Evolutionary conservation across 2,329 filamentous ascomycete genomes (phyloP).

Genomic region (Fusarium sp.): DNA sequence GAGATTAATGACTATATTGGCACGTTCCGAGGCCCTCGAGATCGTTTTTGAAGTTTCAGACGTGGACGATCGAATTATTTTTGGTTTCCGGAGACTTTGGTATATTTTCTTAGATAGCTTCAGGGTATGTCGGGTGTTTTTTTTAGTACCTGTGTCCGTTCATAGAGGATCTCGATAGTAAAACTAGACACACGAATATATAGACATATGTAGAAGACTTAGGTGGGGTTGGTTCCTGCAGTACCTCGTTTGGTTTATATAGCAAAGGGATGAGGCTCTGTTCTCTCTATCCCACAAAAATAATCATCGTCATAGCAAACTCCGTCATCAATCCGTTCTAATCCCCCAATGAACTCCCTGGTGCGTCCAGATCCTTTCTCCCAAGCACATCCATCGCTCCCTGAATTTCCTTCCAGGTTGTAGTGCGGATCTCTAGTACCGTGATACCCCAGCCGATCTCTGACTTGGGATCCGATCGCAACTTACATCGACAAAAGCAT

Average conservation of each 20-base stretch:
- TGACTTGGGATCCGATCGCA: conserved; percentile 35
- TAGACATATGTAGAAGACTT: neutral
- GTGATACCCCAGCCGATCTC: conserved; percentile 41
- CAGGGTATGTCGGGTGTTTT: neutral
- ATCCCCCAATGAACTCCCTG: neutral
- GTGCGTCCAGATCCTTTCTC: conserved; percentile 44
- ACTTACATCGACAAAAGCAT: conserved; percentile 49
- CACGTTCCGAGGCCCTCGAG: too few relatives aligned
- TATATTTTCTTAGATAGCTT: neutral
- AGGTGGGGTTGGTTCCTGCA: neutral
- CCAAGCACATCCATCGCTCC: conserved; percentile 40
- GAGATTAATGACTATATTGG: too few relatives aligned
- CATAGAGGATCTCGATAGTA: neutral
- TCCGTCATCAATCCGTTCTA: neutral
- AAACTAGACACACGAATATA: neutral
- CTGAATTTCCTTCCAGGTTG: conserved; percentile 47
- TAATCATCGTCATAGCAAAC: neutral
- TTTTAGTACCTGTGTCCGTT: neutral
- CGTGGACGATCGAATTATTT: too few relatives aligned
- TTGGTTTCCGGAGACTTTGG: too few relatives aligned
- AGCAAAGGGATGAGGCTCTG: neutral
- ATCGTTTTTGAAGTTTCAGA: too few relatives aligned
- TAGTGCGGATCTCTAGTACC: conserved; percentile 43
- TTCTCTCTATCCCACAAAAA: neutral
- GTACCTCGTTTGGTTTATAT: neutral